Evolutionary conservation across 148 eudicot species (phyloP).

Genomic region (Rhododendron griersonianum): DNA sequence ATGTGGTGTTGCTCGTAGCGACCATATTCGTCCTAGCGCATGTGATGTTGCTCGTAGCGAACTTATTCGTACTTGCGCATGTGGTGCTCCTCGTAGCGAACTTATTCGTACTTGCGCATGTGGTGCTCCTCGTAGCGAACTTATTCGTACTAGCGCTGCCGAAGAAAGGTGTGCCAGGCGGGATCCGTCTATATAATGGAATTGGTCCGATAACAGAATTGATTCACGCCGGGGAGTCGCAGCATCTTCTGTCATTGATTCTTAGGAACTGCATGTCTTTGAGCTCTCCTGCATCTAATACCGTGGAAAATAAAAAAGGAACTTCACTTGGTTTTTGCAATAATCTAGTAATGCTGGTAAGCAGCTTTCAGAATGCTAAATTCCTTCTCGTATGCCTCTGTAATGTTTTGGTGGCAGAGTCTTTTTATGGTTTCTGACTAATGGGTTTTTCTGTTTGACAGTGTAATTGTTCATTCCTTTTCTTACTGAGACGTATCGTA

Average conservation of each 20-base stretch:
- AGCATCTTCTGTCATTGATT: background rate
- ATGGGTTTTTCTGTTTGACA: background rate
- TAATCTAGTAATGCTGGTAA: too few species aligned
- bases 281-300: conserved; percentile 7
- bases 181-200: conserved; percentile 8
- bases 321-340: background rate
- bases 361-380: background rate
- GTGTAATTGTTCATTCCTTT: background rate
- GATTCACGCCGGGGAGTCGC: background rate
- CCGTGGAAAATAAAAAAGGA: background rate
- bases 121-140: too few species aligned
- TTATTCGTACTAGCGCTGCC: too few species aligned
- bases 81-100: too few species aligned
- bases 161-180: too few species aligned
- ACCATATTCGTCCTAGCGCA: too few species aligned
- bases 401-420: background rate
- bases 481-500: background rate
- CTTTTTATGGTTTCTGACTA: background rate
- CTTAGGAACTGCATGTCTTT: background rate
- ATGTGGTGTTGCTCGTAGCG: too few species aligned
- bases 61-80: too few species aligned
- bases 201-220: conserved; percentile 14
- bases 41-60: too few species aligned
- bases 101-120: too few species aligned
- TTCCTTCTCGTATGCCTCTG: conserved; percentile 8